Conservation (phyloP, 768 basidiomycete genomes). For the Heimioporus sp. region DNA sequence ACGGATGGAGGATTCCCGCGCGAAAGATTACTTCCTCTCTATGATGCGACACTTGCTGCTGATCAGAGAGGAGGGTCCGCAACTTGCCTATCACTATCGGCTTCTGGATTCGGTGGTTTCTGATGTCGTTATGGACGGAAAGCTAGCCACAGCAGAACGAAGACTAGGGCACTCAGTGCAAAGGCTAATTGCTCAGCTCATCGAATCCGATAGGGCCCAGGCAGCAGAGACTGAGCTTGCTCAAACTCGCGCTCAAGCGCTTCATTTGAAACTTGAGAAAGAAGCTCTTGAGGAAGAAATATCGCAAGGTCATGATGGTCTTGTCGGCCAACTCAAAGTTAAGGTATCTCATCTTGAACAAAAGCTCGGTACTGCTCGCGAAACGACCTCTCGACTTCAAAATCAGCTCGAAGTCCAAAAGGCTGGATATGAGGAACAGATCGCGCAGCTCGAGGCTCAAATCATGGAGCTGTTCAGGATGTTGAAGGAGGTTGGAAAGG, state of each 20-base stretch:
- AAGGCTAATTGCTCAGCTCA: slow-evolving; percentile 84
- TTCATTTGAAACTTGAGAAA: slow-evolving; percentile 76
- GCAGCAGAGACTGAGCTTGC: slow-evolving; percentile 75
- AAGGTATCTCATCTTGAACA: slow-evolving; percentile 71
- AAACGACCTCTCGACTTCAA: slow-evolving; percentile 73
- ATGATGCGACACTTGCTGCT: slow-evolving; percentile 92
- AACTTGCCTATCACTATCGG: slow-evolving; percentile 85
- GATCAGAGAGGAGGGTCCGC: slow-evolving; percentile 83
- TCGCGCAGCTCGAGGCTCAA: slow-evolving; percentile 86
- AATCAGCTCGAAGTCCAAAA: slow-evolving; percentile 77
- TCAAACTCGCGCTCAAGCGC: slow-evolving; percentile 59
- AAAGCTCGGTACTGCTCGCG: slow-evolving; percentile 73
- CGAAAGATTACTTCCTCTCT: slow-evolving; percentile 84
- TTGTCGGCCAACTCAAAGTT: slow-evolving; percentile 78
- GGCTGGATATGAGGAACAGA: slow-evolving; percentile 77
- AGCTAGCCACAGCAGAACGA: slow-evolving; percentile 78
- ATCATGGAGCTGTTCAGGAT: slow-evolving; percentile 93
- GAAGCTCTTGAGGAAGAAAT: slow-evolving; percentile 81
- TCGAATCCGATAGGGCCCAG: slow-evolving; percentile 83
- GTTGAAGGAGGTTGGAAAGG: slow-evolving; percentile 81
- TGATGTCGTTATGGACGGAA: slow-evolving; percentile 91
- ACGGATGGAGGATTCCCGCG: slow-evolving; percentile 76
- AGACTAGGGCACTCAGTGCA: slow-evolving; percentile 89
- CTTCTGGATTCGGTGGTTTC: slow-evolving; percentile 87
- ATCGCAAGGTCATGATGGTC: slow-evolving; percentile 74